Evolutionary conservation across 176 grass and related monocot species (phyloP), one percentile per base, ranked within the genome.

Genomic region (Musa itinerans): DNA sequence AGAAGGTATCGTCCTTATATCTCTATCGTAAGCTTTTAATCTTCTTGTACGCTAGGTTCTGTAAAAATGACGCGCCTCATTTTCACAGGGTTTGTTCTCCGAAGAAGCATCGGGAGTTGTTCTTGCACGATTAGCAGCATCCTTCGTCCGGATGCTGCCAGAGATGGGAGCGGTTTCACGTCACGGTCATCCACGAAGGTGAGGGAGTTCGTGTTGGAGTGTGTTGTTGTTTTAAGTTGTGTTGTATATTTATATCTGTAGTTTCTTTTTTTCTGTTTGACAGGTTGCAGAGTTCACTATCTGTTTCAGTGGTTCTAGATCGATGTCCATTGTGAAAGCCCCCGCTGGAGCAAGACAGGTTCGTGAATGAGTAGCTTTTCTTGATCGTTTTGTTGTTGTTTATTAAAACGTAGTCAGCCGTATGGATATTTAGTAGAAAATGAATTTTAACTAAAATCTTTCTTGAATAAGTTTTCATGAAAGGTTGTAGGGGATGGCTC

Each of bases 301-400:
- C 61, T 50, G 49, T 8, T 50, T 52, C 8, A 52, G 48, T 13
- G 75, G 61, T 14, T 26, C 21, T 24, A 64, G 75, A 61, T 66
- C 48, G 6, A 53, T 77, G 61, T 77, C 75, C n/a, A 53, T 10
- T 15, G 15, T 53, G 61, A 77, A 77, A 77, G 75, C 20, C 24
- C 61, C 75, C 2, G 54, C 15, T 62, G 75, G 75, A 17, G 59
- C 58, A 52, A 61, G 59, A 65, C 43, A 65, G 49, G 75, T 77
- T 11, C 9, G 49, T 75, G 14, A 52, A 74, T 11, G 61, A 61
- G 49, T 65, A 15, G 11, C n/a, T 3, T 65, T 63, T 24, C 11
- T 16, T 65, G 17, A 52, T 52, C 53, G 2, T 65, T 55, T 66
- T 52, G 20, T 53, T 52, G n/a, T 15, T 56, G 23, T 74, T 55